These are phyloP conservation scores for Stagonosporopsis chrysanthemi DNA, from an alignment of 2,329 filamentous ascomycete genomes.

Conservation along the genomic window DNA sequence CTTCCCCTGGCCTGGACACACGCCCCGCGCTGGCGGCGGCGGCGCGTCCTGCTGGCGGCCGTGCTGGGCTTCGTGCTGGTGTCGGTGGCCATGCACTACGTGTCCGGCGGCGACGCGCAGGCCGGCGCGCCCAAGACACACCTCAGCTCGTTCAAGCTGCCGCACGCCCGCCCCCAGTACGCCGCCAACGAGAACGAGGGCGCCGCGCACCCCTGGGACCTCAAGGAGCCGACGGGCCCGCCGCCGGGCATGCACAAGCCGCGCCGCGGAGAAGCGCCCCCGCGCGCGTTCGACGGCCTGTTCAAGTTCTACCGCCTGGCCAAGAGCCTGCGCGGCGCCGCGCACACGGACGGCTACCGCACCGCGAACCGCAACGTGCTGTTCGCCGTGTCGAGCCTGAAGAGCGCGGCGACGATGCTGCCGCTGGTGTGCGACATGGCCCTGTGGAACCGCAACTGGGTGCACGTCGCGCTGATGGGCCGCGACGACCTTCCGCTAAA, in stretches of 20 bases:
- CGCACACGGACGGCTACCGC: constrained; percentile 61
- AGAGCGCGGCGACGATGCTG: constrained; percentile 74
- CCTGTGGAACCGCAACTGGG: constrained; percentile 69
- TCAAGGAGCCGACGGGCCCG: constrained; percentile 35
- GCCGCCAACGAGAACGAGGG: constrained; percentile 1
- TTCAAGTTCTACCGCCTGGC: constrained; percentile 73
- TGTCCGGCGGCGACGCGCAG: background rate
- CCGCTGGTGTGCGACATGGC: constrained; percentile 91
- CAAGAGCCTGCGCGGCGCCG: constrained; percentile 66
- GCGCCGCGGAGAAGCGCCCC: constrained; percentile 22
- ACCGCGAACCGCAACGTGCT: constrained; percentile 73
- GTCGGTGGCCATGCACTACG: constrained; percentile 67
- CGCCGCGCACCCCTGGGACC: constrained; percentile 20
- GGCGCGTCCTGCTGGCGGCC: constrained; percentile 53
- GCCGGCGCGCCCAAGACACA: background rate
- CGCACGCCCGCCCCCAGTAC: no score
- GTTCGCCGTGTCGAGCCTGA: constrained; percentile 78
- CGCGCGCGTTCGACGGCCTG: constrained; percentile 67
- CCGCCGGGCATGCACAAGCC: constrained; percentile 36
- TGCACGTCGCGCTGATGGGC: constrained; percentile 84
- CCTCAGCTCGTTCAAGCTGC: background rate
- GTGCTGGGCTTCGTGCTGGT: constrained; percentile 50
- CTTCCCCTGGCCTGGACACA: constrained; percentile 25
- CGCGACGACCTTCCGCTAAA: constrained; percentile 73
- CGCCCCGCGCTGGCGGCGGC: constrained; percentile 55